Conservation (phyloP, 768 basidiomycete species). For the Albatrellus ellisii region DNA sequence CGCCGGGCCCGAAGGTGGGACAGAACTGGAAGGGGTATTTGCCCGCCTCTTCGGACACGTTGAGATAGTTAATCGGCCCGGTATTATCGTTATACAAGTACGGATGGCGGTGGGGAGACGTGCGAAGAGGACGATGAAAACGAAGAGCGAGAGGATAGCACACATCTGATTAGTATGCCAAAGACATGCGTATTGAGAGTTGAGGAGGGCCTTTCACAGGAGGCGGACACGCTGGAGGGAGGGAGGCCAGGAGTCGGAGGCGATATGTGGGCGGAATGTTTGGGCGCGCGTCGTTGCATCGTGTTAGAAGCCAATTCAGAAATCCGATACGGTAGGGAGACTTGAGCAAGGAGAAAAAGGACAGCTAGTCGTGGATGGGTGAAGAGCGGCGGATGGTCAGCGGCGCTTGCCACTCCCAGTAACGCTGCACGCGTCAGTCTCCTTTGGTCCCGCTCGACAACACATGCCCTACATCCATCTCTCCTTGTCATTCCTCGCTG, state of each 20-base stretch:
- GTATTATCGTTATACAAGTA: slow-evolving; percentile 26
- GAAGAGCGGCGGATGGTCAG: too few relatives aligned
- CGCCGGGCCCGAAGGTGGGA: slow-evolving; percentile 74
- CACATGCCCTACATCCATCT: slow-evolving; percentile 45
- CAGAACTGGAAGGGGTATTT: slow-evolving; percentile 85
- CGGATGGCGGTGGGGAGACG: slow-evolving; percentile 28
- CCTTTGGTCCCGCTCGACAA: slow-evolving; percentile 77
- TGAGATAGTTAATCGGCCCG: slow-evolving; percentile 74
- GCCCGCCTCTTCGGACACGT: slow-evolving; percentile 34
- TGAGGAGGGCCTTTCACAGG: slow-evolving; percentile 31
- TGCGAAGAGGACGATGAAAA: slow-evolving; percentile 41
- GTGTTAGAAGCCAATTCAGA: too few relatives aligned
- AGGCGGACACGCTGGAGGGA: slow-evolving; percentile 31
- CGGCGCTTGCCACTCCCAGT: too few relatives aligned
- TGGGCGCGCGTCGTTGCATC: slow-evolving; percentile 50
- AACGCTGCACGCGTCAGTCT: too few relatives aligned
- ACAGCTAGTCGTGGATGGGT: too few relatives aligned
- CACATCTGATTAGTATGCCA: slow-evolving; percentile 61
- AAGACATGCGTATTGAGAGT: slow-evolving; percentile 43
- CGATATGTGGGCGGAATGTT: slow-evolving; percentile 44
- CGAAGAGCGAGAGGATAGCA: slow-evolving; percentile 39
- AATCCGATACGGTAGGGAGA: too few relatives aligned
- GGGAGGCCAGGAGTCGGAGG: slow-evolving; percentile 24
- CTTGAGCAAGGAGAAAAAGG: too few relatives aligned
- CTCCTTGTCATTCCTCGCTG: slow-evolving; percentile 69